Evolutionary conservation across 2,329 filamentous ascomycete species (phyloP).

Genomic region (Cladophialophora chaetospira): DNA sequence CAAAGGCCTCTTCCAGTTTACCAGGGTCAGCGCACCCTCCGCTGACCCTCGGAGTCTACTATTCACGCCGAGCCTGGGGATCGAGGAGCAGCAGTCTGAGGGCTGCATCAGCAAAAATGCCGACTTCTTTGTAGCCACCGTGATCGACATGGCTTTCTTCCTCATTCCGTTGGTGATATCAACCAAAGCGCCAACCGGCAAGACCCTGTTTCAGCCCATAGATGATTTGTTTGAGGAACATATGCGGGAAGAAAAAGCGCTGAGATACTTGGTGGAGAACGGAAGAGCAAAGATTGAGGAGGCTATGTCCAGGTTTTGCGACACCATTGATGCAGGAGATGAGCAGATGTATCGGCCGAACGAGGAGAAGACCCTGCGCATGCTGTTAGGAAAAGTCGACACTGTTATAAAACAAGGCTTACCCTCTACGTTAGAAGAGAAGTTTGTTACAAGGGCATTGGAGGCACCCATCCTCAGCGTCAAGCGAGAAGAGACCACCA

Average conservation of each 20-base stretch:
- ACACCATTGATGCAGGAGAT: conserved; percentile 78
- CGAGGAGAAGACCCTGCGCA: conserved; percentile 66
- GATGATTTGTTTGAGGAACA: conserved; percentile 53
- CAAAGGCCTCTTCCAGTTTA: conserved; percentile 64
- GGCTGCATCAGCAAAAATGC: conserved; percentile 66
- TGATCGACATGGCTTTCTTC: conserved; percentile 81
- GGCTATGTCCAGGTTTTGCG: conserved; percentile 72
- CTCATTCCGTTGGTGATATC: conserved; percentile 70
- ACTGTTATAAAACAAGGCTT: conserved; percentile 66
- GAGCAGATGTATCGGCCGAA: conserved; percentile 84
- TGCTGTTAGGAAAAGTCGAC: conserved; percentile 71
- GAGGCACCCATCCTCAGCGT: conserved; percentile 74
- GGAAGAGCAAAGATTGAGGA: conserved; percentile 56
- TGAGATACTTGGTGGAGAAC: conserved; percentile 45
- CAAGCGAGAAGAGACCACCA: conserved; percentile 56
- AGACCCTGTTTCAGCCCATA: conserved; percentile 49
- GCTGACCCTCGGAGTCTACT: conserved; percentile 58
- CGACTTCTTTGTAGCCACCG: conserved; percentile 80
- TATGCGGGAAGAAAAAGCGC: conserved; percentile 44
- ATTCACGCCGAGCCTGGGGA: conserved; percentile 39
- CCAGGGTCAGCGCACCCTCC: conserved; percentile 55
- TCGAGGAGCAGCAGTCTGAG: conserved; percentile 13
- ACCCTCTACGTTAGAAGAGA: conserved; percentile 80
- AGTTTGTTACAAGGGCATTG: conserved; percentile 74
- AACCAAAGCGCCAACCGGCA: conserved; percentile 45